Base-by-base conservation (phyloP, 192 early-diverging fungal genomes). In the Backusella tuberculispora region DNA sequence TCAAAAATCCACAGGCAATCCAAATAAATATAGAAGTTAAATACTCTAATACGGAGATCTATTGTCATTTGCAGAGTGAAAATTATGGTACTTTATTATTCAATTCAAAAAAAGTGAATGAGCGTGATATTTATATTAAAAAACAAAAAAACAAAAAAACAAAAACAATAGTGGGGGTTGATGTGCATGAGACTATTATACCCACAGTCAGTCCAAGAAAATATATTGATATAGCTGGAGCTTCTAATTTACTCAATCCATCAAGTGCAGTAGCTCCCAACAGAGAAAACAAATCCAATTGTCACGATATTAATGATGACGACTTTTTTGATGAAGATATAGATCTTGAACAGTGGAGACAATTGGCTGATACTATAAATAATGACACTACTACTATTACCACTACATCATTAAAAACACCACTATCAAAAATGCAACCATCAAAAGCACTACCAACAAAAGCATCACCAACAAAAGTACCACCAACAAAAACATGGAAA, bases 21-120 rank as follows among this genome's bases (percentile, higher is more conserved):
- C 26, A 66, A 4, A 56, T 80, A 48, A 76, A 76, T 63, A 63
- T 60, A 0, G 45, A 66, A 46, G 17, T 80, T 9, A 69, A 10
- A 4, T 43, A 29, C 1, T 41, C 64, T 12, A 68, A 65, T 41
- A 70, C 43, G 63, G 37, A 12, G 26, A 70, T 80, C 6, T 44
- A n/a, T 53, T 80, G 79, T 66, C 64, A 69, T 29, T 26, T 80
- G 5, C 41, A 74, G n/a, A 72, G 66, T 10, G 79, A 80, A 48
- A 72, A 80, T 46, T 80, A 74, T 74, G 53, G 79, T 80, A 63
- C 41, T 48, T 63, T 24, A 64, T 7, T n/a, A n/a, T n/a, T n/a
- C 19, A 9, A 10, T 43, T 43, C 4, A 6, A 43, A 50, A 38
- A 42, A 6, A 37, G 46, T 4, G 14, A 64, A 9, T 63, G 15